phyloP scores from a whole-genome alignment of 148 eudicot genomes.

The Beta vulgaris region DNA sequence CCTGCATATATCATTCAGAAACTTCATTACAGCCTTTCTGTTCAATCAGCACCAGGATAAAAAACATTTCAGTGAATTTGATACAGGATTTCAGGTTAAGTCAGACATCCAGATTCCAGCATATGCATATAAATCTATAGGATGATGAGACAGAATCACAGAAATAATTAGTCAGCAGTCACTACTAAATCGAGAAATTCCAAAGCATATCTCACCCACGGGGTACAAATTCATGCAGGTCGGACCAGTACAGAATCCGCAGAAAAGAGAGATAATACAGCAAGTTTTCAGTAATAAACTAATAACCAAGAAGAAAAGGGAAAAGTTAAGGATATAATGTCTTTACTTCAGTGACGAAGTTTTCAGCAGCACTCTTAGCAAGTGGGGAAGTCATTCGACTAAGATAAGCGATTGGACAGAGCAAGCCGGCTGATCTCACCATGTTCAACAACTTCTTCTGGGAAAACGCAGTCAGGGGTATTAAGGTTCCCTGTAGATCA shows the following conservation, averaged over 20 bases:
- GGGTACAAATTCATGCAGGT: slow-evolving; percentile 55
- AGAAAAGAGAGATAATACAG: neutral
- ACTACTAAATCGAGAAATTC: neutral
- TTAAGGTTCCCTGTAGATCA: slow-evolving; percentile 48
- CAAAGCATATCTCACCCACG: slow-evolving; percentile 40
- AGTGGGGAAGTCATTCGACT: slow-evolving; percentile 60
- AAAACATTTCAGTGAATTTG: neutral
- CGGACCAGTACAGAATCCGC: slow-evolving; percentile 47
- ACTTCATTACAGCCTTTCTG: slow-evolving; percentile 45
- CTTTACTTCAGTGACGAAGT: slow-evolving; percentile 52
- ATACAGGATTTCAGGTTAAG: neutral
- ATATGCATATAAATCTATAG: neutral
- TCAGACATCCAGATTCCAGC: neutral
- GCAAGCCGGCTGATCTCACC: slow-evolving; percentile 52
- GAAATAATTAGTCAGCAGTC: too few species aligned
- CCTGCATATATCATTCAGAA: slow-evolving; percentile 37
- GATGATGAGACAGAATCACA: too few species aligned
- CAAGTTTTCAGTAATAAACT: neutral
- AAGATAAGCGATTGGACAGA: slow-evolving; percentile 56
- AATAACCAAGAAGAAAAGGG: neutral
- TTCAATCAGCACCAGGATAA: slow-evolving; percentile 1
- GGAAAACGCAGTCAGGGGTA: slow-evolving; percentile 53
- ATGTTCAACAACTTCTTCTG: slow-evolving; percentile 36
- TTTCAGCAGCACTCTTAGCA: slow-evolving; percentile 49
- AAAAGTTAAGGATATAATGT: neutral